Evolutionary conservation across 805 yeast genomes (phyloP).

Genomic region (Saccharomycopsis sp.): DNA sequence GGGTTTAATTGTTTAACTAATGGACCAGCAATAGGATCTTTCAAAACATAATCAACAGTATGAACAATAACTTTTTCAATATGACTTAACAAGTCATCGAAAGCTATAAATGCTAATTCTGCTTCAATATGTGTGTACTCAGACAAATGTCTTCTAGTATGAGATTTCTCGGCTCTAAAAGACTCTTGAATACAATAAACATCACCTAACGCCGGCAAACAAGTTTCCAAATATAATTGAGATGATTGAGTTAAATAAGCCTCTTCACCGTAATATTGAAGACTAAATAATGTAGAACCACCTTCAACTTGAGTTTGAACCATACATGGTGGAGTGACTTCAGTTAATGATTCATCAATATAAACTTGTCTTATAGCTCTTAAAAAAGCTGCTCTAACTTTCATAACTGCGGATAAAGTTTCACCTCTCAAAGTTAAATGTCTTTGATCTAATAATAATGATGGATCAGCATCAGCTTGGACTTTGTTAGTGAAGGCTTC

Average conservation of each 20-base stretch:
- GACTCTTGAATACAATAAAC: slow-evolving; percentile 97
- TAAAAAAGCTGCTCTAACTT: slow-evolving; percentile 81
- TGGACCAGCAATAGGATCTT: slow-evolving; percentile 90
- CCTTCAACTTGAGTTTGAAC: slow-evolving; percentile 99
- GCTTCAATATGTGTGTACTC: slow-evolving; percentile 97
- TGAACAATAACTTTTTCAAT: slow-evolving; percentile 72
- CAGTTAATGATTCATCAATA: slow-evolving; percentile 65
- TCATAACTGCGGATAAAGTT: slow-evolving; percentile 84
- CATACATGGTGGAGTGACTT: slow-evolving; percentile 99
- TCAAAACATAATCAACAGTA: slow-evolving; percentile 67
- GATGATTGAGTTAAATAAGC: slow-evolving; percentile 96
- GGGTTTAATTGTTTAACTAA: slow-evolving; percentile 91
- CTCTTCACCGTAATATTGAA: slow-evolving; percentile 94
- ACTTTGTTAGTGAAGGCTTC: slow-evolving; percentile 93
- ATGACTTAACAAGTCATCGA: slow-evolving; percentile 81
- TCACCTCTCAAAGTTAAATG: slow-evolving; percentile 97
- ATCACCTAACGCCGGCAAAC: slow-evolving; percentile 94
- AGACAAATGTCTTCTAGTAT: slow-evolving; percentile 94
- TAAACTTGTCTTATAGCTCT: slow-evolving; percentile 70
- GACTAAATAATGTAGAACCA: slow-evolving; percentile 89
- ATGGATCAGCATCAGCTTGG: slow-evolving; percentile 90
- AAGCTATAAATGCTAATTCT: slow-evolving; percentile 80
- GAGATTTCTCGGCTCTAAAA: slow-evolving; percentile 98
- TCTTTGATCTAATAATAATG: slow-evolving; percentile 87
- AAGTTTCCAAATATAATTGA: slow-evolving; percentile 93